Conservation (phyloP, 805 yeast genomes). For the Lipomyces sp. region DNA sequence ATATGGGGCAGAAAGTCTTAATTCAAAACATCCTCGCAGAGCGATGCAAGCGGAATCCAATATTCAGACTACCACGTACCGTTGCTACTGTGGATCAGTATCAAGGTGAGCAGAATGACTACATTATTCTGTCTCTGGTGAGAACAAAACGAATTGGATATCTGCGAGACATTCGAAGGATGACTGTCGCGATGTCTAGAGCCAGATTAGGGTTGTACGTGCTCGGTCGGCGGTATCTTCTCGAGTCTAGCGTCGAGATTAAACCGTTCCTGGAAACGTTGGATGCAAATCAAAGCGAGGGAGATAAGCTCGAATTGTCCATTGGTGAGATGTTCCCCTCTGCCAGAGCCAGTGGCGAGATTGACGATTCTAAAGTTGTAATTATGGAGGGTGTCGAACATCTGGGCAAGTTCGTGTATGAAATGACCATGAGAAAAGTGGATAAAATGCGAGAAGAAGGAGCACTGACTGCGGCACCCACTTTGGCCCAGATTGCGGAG, state of each 20-base stretch:
- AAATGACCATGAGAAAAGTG: slow-evolving; percentile 42
- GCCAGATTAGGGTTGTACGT: slow-evolving; percentile 48
- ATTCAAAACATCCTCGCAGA: slow-evolving; percentile 50
- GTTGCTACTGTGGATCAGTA: slow-evolving; percentile 43
- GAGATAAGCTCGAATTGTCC: slow-evolving; percentile 40
- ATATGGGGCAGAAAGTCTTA: slow-evolving; percentile 50
- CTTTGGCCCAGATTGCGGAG: background rate
- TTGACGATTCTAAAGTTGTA: slow-evolving; percentile 30
- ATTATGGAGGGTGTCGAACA: slow-evolving; percentile 45
- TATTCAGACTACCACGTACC: slow-evolving; percentile 45
- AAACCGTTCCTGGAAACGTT: slow-evolving; percentile 26
- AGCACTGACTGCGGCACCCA: background rate
- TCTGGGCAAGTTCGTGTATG: slow-evolving; percentile 44
- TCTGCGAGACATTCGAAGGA: slow-evolving; percentile 39
- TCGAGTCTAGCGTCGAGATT: slow-evolving; percentile 29
- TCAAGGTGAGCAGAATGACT: slow-evolving; percentile 44
- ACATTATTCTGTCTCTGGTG: slow-evolving; percentile 48
- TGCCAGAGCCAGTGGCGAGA: slow-evolving; percentile 18
- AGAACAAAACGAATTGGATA: slow-evolving; percentile 43
- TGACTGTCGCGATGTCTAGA: slow-evolving; percentile 43
- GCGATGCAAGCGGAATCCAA: slow-evolving; percentile 40
- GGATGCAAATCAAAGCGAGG: slow-evolving; percentile 13
- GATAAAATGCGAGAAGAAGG: slow-evolving; percentile 21
- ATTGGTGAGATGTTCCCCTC: slow-evolving; percentile 44
- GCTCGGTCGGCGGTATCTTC: slow-evolving; percentile 40